Percentiles rank a stretch among this genome's conserved stretches.
phyloP scores from a whole-genome alignment of 495 filamentous ascomycete species.

The Podospora pseudopauciseta region DNA sequence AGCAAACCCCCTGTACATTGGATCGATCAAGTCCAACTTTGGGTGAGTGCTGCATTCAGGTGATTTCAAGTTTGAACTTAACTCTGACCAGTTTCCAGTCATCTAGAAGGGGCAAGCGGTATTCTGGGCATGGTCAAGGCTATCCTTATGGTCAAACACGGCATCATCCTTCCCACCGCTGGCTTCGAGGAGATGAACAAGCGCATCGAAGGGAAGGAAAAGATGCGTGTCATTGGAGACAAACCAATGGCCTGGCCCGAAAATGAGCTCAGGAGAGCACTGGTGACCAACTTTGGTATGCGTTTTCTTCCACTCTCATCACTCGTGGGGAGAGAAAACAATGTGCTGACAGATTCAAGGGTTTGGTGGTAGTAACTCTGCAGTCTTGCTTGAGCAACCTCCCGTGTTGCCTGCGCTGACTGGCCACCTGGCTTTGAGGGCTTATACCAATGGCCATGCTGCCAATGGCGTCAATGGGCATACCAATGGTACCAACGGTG shows the following conservation, averaged over 20 bases:
- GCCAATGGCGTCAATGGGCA: not conserved
- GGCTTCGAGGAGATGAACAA: conserved; percentile 47
- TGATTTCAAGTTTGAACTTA: not conserved
- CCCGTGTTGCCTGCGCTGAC: not conserved
- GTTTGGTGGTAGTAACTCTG: not conserved
- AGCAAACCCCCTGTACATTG: conserved; percentile 13
- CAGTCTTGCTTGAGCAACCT: not conserved
- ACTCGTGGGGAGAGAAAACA: not conserved
- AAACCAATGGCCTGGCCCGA: conserved; percentile 28
- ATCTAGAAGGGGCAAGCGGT: conserved; percentile 49
- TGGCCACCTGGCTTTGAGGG: not conserved
- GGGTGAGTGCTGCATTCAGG: not conserved
- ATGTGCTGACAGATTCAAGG: not conserved
- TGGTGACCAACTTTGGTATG: conserved; percentile 2
- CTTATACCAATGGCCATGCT: not conserved
- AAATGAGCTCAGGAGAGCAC: not conserved
- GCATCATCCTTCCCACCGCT: conserved; percentile 35
- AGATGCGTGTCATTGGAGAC: conserved; percentile 25
- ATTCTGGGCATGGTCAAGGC: conserved; percentile 51
- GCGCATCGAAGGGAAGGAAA: conserved; percentile 27
- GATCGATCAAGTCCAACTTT: conserved; percentile 45
- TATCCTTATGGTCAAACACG: conserved; percentile 46
- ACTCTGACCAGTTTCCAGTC: conserved; percentile 27
- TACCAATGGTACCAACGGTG: not conserved
- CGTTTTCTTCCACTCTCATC: not conserved